These are phyloP conservation scores for Fusarium cyanostomum DNA, from an alignment of 2,329 filamentous ascomycete genomes.

Conservation along the genomic window DNA sequence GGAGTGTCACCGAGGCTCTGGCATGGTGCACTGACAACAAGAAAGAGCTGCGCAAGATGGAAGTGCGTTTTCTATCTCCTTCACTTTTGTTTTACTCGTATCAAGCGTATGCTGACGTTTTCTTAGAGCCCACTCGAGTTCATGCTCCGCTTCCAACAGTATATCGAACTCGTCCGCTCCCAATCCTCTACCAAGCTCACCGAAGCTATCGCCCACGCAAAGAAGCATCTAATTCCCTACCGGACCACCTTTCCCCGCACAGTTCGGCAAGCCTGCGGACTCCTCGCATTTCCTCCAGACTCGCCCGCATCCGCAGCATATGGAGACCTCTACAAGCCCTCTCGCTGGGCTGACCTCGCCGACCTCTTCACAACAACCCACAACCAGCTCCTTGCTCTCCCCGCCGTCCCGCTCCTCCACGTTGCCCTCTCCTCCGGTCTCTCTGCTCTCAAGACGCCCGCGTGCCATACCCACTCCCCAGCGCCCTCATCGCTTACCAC, in stretches of 20 bases:
- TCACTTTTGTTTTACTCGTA: not conserved
- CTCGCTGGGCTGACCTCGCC: conserved; percentile 80
- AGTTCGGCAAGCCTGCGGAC: conserved; percentile 77
- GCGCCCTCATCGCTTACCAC: conserved; percentile 5
- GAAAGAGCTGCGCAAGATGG: conserved; percentile 87
- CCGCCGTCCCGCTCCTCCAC: conserved; percentile 84
- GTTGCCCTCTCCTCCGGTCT: conserved; percentile 90
- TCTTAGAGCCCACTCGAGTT: conserved; percentile 86
- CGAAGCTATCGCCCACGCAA: conserved; percentile 84
- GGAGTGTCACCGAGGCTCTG: conserved; percentile 80
- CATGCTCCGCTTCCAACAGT: conserved; percentile 92
- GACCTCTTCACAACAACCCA: conserved; percentile 86
- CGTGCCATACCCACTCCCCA: conserved; percentile 69
- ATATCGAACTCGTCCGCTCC: conserved; percentile 85
- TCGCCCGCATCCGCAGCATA: conserved; percentile 55
- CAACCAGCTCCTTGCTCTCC: conserved; percentile 84
- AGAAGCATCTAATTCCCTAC: conserved; percentile 80
- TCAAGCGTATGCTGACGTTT: not conserved
- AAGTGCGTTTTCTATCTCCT: conserved; percentile 60
- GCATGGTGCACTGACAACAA: conserved; percentile 95
- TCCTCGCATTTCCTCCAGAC: conserved; percentile 76
- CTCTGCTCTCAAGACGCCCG: conserved; percentile 93
- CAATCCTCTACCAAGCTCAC: conserved; percentile 70
- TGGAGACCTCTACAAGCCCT: conserved; percentile 72
- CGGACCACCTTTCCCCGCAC: conserved; percentile 73